These are phyloP conservation scores for Mollisiaceae sp. DNA, from an alignment of 2,329 filamentous ascomycete genomes.

Conservation along the genomic window DNA sequence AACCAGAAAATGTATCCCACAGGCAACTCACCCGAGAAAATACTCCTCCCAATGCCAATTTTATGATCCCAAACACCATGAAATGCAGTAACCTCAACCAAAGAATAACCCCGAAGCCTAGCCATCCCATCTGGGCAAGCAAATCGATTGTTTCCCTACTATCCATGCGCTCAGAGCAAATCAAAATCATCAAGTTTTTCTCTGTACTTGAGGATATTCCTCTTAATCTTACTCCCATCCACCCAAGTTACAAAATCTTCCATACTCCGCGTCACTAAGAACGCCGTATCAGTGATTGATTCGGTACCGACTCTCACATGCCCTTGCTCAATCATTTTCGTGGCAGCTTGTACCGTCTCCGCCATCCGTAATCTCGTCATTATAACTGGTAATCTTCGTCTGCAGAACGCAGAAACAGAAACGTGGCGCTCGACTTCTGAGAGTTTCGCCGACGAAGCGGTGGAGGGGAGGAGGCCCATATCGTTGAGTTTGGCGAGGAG, in stretches of 20 bases:
- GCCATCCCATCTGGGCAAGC: neutral
- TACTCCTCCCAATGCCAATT: constrained; percentile 2
- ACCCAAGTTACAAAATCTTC: constrained; percentile 98
- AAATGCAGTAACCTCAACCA: neutral
- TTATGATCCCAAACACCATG: constrained; percentile 1
- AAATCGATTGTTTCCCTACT: neutral
- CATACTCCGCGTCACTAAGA: constrained; percentile 84
- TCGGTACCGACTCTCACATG: constrained; percentile 92
- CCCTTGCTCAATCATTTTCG: constrained; percentile 90
- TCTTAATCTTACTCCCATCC: constrained; percentile 95
- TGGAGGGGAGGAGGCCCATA: constrained; percentile 81
- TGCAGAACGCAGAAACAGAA: constrained; percentile 87
- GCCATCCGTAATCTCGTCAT: constrained; percentile 93
- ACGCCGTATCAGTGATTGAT: constrained; percentile 87
- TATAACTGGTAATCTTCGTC: constrained; percentile 82
- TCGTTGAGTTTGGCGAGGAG: constrained; percentile 91
- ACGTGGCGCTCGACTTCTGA: constrained; percentile 86
- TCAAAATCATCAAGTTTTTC: constrained; percentile 97
- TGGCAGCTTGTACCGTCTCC: constrained; percentile 83
- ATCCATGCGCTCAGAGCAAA: constrained; percentile 62
- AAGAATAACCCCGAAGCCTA: neutral
- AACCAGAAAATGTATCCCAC: too few species aligned
- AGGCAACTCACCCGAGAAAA: neutral
- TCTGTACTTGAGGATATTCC: constrained; percentile 91
- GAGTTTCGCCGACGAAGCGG: constrained; percentile 70